Base-by-base conservation (phyloP, 306 rosid genomes). In the Cucurbita moschata region DNA sequence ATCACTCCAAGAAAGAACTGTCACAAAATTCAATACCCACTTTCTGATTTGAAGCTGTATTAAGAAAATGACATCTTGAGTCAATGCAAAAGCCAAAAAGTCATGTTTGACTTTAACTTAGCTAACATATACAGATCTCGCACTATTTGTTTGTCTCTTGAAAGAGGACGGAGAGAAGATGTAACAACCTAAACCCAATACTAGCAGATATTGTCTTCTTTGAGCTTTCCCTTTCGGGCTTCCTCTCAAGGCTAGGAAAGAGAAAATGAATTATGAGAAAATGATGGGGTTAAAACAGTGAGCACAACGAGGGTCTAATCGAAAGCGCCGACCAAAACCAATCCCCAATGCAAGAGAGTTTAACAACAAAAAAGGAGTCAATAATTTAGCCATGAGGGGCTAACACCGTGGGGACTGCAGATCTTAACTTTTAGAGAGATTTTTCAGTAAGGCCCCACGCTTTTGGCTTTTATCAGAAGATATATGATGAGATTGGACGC, bases 341-440 rank as follows among this genome's bases (percentile, higher is more conserved):
- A 50, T 70, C 46, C 51, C 59, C 60, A 69, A 50, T 14, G 15
- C 44, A 30, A 65, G 42, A 30, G 46, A 69, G 74, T 30, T 30
- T 15, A 50, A 30, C 74, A 50, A 69, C 60, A 70, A 70, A 70
- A 69, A 47, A 69, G 71, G 57, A 69, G 73, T 69, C 58, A 69
- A 69, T 69, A 69, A 69, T 69, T 69, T 69, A 16, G 73, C 73
- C 7, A 69, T 23, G 53, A 70, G 59, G 26, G 60, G 60, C 46
- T 50, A 50, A 43, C 40, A 70, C 60, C 2, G 60, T 70, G 30
- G 74, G 74, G 74, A 51, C 74, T 51, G 74, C 74, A 70, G 74
- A 70, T 70, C 74, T 70, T 50, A 16, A 51, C 60, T 70, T 70
- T 70, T 70, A 50, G 26, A 35, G 74, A 2, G 30, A 70, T 49